phyloP scores from a whole-genome alignment of 345 rosid genomes.

The Conringia planisiliqua region DNA sequence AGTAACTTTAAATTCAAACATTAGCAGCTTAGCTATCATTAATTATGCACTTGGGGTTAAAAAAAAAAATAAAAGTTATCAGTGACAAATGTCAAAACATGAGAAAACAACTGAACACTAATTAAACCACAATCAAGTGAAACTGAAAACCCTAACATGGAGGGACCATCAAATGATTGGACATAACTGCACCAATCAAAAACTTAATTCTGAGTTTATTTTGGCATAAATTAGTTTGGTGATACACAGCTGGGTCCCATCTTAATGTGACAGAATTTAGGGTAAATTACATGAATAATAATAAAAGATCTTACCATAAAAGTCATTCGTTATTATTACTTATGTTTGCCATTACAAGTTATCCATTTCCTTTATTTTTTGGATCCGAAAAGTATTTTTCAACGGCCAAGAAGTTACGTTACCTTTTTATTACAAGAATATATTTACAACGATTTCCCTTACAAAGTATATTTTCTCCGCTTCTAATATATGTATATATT shows the following conservation, averaged over 20 bases:
- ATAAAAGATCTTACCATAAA: conserved; percentile 35
- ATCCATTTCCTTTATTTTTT: conserved; percentile 13
- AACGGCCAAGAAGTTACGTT: conserved; percentile 23
- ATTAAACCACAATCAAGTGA: conserved; percentile 30
- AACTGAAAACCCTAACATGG: conserved; percentile 33
- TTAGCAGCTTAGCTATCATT: background rate
- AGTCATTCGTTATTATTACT: conserved; percentile 50
- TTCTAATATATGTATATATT: background rate
- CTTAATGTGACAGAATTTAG: conserved; percentile 7
- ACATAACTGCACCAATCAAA: conserved; percentile 36
- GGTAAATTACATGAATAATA: background rate
- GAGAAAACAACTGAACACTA: conserved; percentile 18
- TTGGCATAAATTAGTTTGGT: conserved; percentile 21
- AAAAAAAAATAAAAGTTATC: background rate
- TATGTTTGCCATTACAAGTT: conserved; percentile 63
- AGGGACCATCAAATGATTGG: conserved; percentile 53
- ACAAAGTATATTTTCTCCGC: background rate
- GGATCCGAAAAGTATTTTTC: background rate
- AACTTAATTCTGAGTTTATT: conserved; percentile 22
- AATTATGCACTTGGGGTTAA: background rate
- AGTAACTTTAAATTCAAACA: conserved; percentile 7
- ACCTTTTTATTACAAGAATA: background rate
- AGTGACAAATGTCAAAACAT: conserved; percentile 23
- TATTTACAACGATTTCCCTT: background rate
- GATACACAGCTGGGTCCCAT: conserved; percentile 38